Percentiles rank a stretch among this genome's conserved stretches.
phyloP scores from a whole-genome alignment of 257 asterid genomes.

The Cynanchum wilfordii region DNA sequence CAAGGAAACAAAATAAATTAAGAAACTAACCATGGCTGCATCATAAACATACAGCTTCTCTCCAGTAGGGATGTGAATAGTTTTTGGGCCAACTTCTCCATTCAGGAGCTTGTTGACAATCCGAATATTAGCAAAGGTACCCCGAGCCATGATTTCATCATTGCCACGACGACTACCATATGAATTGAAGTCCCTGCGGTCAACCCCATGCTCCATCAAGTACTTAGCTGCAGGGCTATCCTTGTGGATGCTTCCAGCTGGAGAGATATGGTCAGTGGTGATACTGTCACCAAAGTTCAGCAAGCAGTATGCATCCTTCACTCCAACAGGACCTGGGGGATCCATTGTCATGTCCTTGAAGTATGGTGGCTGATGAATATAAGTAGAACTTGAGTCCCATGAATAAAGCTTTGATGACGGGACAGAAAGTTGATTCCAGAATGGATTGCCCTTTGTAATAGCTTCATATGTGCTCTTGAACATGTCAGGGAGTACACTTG shows the following conservation, averaged over 20 bases:
- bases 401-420: slow-evolving; percentile 71
- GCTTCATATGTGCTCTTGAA: slow-evolving; percentile 87
- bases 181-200: slow-evolving; percentile 83
- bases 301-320: slow-evolving; percentile 84
- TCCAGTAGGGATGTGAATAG: slow-evolving; percentile 80
- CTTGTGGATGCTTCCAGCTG: slow-evolving; percentile 92
- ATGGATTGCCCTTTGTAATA: slow-evolving; percentile 71
- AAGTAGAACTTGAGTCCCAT: slow-evolving; percentile 80
- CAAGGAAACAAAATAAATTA: not conserved
- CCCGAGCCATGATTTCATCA: slow-evolving; percentile 96
- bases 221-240: slow-evolving; percentile 92
- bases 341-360: slow-evolving; percentile 75
- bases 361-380: slow-evolving; percentile 94
- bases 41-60: slow-evolving; percentile 81
- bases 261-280: slow-evolving; percentile 94
- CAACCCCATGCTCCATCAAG: slow-evolving; percentile 80
- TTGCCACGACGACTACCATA: slow-evolving; percentile 98
- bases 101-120: slow-evolving; percentile 71
- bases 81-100: slow-evolving; percentile 92
- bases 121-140: slow-evolving; percentile 88
- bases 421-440: slow-evolving; percentile 76
- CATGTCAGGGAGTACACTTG: slow-evolving; percentile 94
- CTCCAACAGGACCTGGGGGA: slow-evolving; percentile 82
- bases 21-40: slow-evolving; percentile 72
- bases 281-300: slow-evolving; percentile 88